Evolutionary conservation across 106 monocot species (phyloP).

Genomic region (Vanilla planifolia): DNA sequence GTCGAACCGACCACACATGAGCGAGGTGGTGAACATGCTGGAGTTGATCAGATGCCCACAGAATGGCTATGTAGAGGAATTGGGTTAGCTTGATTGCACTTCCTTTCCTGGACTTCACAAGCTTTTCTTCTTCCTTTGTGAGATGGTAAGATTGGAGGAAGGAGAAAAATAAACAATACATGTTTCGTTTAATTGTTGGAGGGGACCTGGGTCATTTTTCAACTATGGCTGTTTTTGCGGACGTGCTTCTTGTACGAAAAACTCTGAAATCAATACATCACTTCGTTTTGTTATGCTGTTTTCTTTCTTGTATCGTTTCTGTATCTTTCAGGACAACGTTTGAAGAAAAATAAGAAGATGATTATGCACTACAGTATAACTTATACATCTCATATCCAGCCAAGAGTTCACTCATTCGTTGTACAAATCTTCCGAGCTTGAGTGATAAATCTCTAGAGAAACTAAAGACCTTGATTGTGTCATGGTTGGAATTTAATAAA

Average conservation of each 20-base stretch:
- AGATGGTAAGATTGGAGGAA: background rate
- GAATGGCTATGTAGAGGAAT: conserved; percentile 41
- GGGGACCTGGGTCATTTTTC: background rate
- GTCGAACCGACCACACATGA: conserved; percentile 78
- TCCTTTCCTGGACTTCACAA: conserved; percentile 1
- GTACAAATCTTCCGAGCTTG: no score
- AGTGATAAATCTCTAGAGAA: no score
- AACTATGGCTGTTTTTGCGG: background rate
- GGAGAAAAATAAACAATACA: background rate
- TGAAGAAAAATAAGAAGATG: no score
- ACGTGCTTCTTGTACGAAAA: background rate
- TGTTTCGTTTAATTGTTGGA: background rate
- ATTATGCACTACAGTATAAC: no score
- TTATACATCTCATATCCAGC: no score
- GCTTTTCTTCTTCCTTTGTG: conserved; percentile 9
- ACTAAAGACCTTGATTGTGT: no score
- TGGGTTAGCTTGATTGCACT: conserved; percentile 24
- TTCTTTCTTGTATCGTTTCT: no score
- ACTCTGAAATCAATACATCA: background rate
- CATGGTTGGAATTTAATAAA: no score
- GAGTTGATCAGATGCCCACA: conserved; percentile 78
- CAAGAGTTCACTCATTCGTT: no score
- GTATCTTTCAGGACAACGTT: no score
- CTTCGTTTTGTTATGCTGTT: background rate
- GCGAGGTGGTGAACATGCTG: conserved; percentile 85